Evolutionary conservation across 371 early-diverging fungal genomes (phyloP).

Genomic region (Syncephalastrum monosporum): DNA sequence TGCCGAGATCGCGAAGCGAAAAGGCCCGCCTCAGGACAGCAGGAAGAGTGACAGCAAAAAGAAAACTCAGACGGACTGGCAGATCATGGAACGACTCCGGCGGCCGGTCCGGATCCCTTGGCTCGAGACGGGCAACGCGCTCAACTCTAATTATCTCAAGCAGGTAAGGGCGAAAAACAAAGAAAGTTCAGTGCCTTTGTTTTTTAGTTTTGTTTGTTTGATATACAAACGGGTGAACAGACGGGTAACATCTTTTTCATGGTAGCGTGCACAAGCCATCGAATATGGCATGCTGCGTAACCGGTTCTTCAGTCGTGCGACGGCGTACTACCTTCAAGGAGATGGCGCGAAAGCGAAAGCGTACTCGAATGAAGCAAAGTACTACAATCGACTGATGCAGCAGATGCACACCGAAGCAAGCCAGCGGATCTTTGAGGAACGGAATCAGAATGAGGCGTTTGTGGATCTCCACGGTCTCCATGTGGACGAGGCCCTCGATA

Average conservation of each 20-base stretch:
- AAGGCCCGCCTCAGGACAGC: slow-evolving; percentile 14
- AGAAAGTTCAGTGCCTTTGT: not conserved
- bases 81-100: slow-evolving; percentile 18
- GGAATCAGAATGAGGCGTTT: slow-evolving; percentile 54
- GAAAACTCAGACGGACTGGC: slow-evolving; percentile 6
- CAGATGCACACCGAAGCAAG: slow-evolving; percentile 59
- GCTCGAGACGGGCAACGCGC: slow-evolving; percentile 55
- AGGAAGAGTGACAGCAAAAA: slow-evolving; percentile 10
- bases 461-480: slow-evolving; percentile 66
- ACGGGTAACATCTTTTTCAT: not conserved
- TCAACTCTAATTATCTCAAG: slow-evolving; percentile 47
- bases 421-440: slow-evolving; percentile 51
- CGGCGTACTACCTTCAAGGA: slow-evolving; percentile 54
- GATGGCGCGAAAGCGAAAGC: slow-evolving; percentile 55
- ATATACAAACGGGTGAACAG: not conserved
- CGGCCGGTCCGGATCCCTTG: slow-evolving; percentile 52
- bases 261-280: slow-evolving; percentile 51
- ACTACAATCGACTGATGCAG: slow-evolving; percentile 58
- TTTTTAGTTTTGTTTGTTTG: no score
- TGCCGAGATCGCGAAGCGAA: slow-evolving; percentile 38
- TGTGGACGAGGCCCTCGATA: slow-evolving; percentile 54
- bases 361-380: slow-evolving; percentile 55
- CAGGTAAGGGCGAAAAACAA: slow-evolving; percentile 26
- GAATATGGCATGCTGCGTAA: slow-evolving; percentile 57
- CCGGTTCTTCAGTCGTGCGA: slow-evolving; percentile 56